Evolutionary conservation across 1,284 basidiomycete species (phyloP).

Genomic region (Inonotus hispidus): DNA sequence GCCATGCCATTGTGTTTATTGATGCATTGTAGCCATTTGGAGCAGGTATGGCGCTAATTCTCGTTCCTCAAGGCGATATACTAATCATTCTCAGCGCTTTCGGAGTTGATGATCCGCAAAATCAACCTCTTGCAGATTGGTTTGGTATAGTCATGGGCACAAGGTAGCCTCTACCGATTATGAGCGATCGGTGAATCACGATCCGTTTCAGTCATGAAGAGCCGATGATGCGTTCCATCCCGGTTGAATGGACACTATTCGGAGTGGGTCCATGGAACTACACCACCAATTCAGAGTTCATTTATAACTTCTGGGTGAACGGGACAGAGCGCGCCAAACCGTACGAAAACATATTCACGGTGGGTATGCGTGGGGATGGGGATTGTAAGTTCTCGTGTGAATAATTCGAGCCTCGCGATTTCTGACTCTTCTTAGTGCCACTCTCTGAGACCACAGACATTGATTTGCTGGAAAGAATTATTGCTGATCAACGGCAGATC

Average conservation of each 20-base stretch:
- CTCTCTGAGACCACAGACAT: conserved; percentile 46
- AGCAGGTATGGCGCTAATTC: neutral
- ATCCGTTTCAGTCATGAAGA: conserved; percentile 48
- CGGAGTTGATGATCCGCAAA: conserved; percentile 57
- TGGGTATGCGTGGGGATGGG: conserved; percentile 64
- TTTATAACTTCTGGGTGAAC: conserved; percentile 54
- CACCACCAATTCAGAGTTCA: conserved; percentile 42
- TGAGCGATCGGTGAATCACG: neutral
- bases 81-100: conserved; percentile 45
- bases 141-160: conserved; percentile 71
- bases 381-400: conserved; percentile 39
- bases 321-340: conserved; percentile 51
- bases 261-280: conserved; percentile 60
- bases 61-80: neutral
- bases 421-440: conserved; percentile 36
- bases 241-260: conserved; percentile 53
- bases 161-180: conserved; percentile 29
- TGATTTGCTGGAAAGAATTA: conserved; percentile 47
- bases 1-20: neutral
- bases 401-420: neutral
- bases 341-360: conserved; percentile 56
- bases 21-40: neutral
- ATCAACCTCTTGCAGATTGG: conserved; percentile 57
- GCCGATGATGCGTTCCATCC: conserved; percentile 59
- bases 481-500: conserved; percentile 58